Base-by-base conservation (phyloP, 2,329 filamentous ascomycete genomes). In the Harringtonia lauricola region DNA sequence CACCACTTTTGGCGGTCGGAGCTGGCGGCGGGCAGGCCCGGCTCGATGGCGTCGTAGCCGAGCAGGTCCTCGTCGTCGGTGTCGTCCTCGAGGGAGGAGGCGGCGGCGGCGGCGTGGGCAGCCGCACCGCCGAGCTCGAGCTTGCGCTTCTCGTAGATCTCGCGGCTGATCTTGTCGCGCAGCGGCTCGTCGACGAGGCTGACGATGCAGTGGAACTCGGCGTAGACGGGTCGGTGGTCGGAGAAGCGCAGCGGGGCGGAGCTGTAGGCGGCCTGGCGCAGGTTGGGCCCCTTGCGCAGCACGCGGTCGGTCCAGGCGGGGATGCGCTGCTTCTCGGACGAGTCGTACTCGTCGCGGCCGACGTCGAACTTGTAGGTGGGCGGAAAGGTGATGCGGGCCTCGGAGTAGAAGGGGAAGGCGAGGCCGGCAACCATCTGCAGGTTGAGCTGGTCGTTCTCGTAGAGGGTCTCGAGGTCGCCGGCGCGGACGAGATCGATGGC, bases 231-330 rank as follows among this genome's bases (percentile, higher is more conserved):
- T n/a, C 89, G 77, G 61, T 98, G 92, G 57, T 98, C 92, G 0
- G 92, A 98, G 59, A 96, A 95, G 13, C 74, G 77, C 30, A 98
- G 68, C 26, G 86, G 81, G 4, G 89, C 88, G 42, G 77, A 82
- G 55, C 86, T 77, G 62, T 98, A 98, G 28, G 84, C 74, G 12
- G 84, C 68, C 59, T 96, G 92, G 35, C 81, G 79, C 30, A 98
- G 72, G 52, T 87, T 89, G 47, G 76, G 68, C 8, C 92, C 92
- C 64, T 89, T 94, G 47, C 86, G 82, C 9, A 98, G 66, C 37
- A 98, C 84, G 31, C 92, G 84, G 62, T 98, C 92, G 48, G 89
- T 95, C 92, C 92, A 98, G 1, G 92, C 92, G 3, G 92, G 92
- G 49, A 96, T 95, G 15, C 92, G 81, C 43, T 83, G 80, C 61